Evolutionary conservation across 2,329 filamentous ascomycete species (phyloP), one percentile per base, ranked within the genome.

Genomic region (Verticillium dahliae): DNA sequence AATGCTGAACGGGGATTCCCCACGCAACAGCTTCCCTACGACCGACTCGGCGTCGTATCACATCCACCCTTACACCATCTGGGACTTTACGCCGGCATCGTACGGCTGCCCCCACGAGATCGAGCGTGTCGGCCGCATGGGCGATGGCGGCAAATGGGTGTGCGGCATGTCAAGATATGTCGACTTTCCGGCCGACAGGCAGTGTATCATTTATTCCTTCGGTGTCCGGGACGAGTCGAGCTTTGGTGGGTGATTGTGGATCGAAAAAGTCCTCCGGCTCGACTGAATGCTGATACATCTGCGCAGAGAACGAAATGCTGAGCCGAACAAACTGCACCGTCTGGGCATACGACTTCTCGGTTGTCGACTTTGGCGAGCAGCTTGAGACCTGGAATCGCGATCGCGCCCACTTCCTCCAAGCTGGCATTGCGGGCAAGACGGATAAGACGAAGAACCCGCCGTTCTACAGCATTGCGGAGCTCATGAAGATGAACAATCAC

Each of bases 61-160:
- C 33, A 57, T 62, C 27, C 69, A 66, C 7, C 73, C 73, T 1
- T 76, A 73, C 63, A 69, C 72, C 1, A 66, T 77, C 14, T 78
- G 75, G 74, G 76, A 78, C 63, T 75, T 77, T 65, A 70, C 73
- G 27, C 74, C 73, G 5, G 70, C 76, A 2, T 70, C 73, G 1
- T 78, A 74, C 66, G 71, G 69, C 56, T 78, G 76, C 65, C 76
- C 76, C 3, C 71, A 75, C 60, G 75, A 77, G 37, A 69, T 78
- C 15, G 72, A 76, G 62, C 70, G 76, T 6, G 67, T 78, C 2
- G 76, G 76, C 3, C 67, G 70, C 4, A 64, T 75, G 5, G 76
- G 76, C 35, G 75, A 77, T 45, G 76, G 76, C n/a, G 76, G 76
- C 27, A 78, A 78, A 64, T 76, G 74, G 72, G 71, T 77, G 14